Evolutionary conservation across 768 basidiomycete species (phyloP).

Genomic region (Leucosporidium creatinivorum): DNA sequence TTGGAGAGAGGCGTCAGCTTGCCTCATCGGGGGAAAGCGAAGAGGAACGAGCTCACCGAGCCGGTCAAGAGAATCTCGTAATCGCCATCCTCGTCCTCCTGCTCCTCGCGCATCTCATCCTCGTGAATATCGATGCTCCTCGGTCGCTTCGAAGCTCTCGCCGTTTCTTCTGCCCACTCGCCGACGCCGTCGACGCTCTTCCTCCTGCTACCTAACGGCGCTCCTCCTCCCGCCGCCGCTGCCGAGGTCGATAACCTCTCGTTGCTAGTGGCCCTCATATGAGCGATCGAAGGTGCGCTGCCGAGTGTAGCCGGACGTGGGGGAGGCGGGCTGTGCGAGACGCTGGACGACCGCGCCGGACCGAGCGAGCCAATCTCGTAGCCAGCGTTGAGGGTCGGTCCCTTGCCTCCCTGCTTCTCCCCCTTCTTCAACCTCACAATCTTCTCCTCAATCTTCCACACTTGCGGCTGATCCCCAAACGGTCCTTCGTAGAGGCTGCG

Average conservation of each 20-base stretch:
- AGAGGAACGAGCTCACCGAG: slow-evolving; percentile 11
- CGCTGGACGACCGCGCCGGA: background rate
- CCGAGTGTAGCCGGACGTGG: background rate
- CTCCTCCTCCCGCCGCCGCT: background rate
- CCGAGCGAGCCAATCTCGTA: slow-evolving; percentile 10
- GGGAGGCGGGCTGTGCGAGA: slow-evolving; percentile 34
- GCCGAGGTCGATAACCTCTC: background rate
- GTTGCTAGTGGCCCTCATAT: background rate
- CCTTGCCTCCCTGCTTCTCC: slow-evolving; percentile 35
- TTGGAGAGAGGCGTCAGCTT: background rate
- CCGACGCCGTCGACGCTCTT: background rate
- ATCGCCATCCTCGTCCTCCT: slow-evolving; percentile 23
- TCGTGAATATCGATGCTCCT: slow-evolving; percentile 6
- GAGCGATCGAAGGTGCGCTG: background rate
- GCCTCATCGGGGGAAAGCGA: no score
- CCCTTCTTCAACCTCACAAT: slow-evolving; percentile 21
- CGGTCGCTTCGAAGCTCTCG: slow-evolving; percentile 13
- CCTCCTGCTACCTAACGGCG: background rate
- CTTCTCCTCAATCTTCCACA: slow-evolving; percentile 60
- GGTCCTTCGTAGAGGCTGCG: slow-evolving; percentile 61
- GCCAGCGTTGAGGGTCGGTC: slow-evolving; percentile 38
- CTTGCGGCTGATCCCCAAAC: slow-evolving; percentile 77
- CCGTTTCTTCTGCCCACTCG: background rate
- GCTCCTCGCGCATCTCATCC: slow-evolving; percentile 15
- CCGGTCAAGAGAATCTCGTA: slow-evolving; percentile 36